Percentiles rank a stretch among this genome's conserved stretches.
Conservation (phyloP, 1,284 basidiomycete genomes). For the Moesziomyces antarcticus region DNA sequence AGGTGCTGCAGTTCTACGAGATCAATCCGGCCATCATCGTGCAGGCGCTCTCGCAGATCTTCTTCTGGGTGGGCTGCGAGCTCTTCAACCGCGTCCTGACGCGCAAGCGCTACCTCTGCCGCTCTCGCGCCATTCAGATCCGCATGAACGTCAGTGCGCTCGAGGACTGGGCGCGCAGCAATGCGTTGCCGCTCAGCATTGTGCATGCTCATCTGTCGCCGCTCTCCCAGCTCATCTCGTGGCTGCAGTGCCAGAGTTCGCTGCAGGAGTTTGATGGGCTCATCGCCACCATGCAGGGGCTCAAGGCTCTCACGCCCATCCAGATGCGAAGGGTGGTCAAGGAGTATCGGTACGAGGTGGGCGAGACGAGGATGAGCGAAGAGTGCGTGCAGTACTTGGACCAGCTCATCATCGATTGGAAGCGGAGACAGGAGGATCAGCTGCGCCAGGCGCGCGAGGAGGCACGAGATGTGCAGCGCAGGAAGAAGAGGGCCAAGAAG, state of each 20-base stretch:
- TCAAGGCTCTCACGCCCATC: constrained; percentile 87
- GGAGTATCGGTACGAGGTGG: constrained; percentile 95
- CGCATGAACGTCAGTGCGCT: constrained; percentile 84
- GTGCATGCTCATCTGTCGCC: constrained; percentile 81
- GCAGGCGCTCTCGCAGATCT: constrained; percentile 93
- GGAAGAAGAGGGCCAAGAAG: constrained; percentile 35
- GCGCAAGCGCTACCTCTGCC: constrained; percentile 91
- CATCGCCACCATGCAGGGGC: constrained; percentile 86
- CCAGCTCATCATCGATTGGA: constrained; percentile 96
- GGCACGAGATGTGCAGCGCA: constrained; percentile 19
- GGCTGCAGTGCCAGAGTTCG: constrained; percentile 78
- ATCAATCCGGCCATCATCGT: constrained; percentile 89
- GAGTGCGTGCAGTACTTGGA: constrained; percentile 93
- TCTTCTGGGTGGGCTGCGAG: constrained; percentile 87
- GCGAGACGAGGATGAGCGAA: constrained; percentile 89
- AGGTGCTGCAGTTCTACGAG: constrained; percentile 84
- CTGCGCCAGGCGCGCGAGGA: constrained; percentile 31
- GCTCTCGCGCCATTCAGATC: constrained; percentile 89
- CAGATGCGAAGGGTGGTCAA: constrained; percentile 93
- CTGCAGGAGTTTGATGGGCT: constrained; percentile 82
- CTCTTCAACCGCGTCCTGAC: constrained; percentile 96
- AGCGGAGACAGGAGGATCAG: constrained; percentile 70
- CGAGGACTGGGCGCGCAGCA: constrained; percentile 90
- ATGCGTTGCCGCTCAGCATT: constrained; percentile 82
- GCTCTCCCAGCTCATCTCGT: constrained; percentile 83